These are phyloP conservation scores for Bipolaris zeicola DNA, from an alignment of 2,329 filamentous ascomycete species.

Conservation along the genomic window DNA sequence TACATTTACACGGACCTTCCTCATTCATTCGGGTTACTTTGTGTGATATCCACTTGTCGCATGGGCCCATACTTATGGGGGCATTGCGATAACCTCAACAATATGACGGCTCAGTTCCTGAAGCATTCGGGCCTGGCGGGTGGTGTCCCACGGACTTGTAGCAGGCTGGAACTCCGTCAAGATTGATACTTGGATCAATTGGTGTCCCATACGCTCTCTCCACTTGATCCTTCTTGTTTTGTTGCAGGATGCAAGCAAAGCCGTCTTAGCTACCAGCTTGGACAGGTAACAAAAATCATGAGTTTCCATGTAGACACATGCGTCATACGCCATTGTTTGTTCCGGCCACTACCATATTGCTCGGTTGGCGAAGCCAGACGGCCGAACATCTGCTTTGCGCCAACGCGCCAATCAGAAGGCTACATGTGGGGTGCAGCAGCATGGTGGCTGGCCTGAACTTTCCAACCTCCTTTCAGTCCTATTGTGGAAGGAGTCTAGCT, in stretches of 20 bases:
- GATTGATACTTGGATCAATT: constrained; percentile 2
- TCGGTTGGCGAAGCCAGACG: constrained; percentile 7
- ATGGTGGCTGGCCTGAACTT: constrained; percentile 3
- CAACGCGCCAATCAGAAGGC: constrained; percentile 12
- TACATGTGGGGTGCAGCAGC: constrained; percentile 5
- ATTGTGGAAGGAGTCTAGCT: constrained; percentile 5
- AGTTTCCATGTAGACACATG: not conserved
- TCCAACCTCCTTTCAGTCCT: constrained; percentile 7
- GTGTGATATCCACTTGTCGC: constrained; percentile 16
- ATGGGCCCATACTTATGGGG: not conserved
- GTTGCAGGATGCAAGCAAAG: constrained; percentile 7
- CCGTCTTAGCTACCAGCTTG: constrained; percentile 3
- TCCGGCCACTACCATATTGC: constrained; percentile 7
- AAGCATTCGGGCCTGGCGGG: not conserved
- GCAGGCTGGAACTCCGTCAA: not conserved
- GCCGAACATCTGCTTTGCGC: constrained; percentile 5
- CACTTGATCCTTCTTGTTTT: constrained; percentile 10
- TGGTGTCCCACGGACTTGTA: not conserved
- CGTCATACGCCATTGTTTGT: constrained; percentile 2
- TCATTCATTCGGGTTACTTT: constrained; percentile 16
- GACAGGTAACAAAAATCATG: constrained; percentile 6
- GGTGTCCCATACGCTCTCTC: not conserved
- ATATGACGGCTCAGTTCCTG: constrained; percentile 1
- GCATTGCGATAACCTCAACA: constrained; percentile 7
- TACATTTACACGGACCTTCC: constrained; percentile 23